Evolutionary conservation across 1,284 basidiomycete species (phyloP), one percentile per base, ranked within the genome.

Genomic region (Cutaneotrichosporon sp.): DNA sequence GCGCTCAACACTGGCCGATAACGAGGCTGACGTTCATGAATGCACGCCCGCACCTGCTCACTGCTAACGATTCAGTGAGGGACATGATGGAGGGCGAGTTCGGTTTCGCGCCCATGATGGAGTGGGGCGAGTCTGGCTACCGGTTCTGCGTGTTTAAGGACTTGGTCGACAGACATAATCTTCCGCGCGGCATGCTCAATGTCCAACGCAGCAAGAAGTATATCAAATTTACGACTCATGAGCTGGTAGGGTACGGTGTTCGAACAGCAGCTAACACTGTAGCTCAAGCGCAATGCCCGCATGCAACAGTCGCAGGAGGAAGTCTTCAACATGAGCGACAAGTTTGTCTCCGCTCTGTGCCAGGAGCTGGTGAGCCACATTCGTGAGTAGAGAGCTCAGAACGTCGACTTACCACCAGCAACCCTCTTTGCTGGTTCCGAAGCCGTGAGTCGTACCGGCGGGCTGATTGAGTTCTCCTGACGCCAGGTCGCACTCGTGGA

Each of bases 1-100:
- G 0, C 86, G 95, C 9, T 90, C 92, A 74, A 95, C 94, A 0
- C 92, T 90, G 81, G 90, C 89, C 71, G 94, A 97, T 76, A 95
- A 95, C 69, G 84, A 93, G 18, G 85, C 86, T 3, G 93, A 97
- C 72, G 92, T 95, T 56, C 67, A 68, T 64, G 69, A 70, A 22
- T 62, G 70, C 69, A 53, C 26, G 72, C 22, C 0, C 21, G 7
- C 1, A 14, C 47, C 0, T 14, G 16, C 2, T 30, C 4, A 11
- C 13, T 9, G 32, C 60, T 58, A 4, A 36, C n/a, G 42, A 2
- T 18, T 8, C 42, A 46, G 42, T 46, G 42, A 46, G 18, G 18
- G 18, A 36, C 40, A 18, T 36, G 8, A 34, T 14, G 2, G 40
- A 56, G 64, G 67, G 49, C 0, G 60, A 64, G 7, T 32, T 55